A percentile compares a stretch with the other conserved stretches of the same genome.
phyloP scores from a whole-genome alignment of 169 alveolate species.

The Plasmodium inui region DNA sequence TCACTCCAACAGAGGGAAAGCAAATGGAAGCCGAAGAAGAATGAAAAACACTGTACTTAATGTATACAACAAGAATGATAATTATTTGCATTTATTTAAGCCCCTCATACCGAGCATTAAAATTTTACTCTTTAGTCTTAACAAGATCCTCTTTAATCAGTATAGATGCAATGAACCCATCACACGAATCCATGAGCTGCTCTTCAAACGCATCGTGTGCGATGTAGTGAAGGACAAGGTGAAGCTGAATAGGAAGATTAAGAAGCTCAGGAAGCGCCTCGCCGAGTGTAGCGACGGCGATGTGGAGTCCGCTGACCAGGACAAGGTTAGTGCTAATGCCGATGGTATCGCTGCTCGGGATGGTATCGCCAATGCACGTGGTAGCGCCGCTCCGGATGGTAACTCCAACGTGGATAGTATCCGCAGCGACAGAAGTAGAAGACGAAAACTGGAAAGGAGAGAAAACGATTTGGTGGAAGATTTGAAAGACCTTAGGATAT shows the following conservation, averaged over 20 bases:
- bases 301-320: background rate
- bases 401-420: background rate
- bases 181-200: slow-evolving; percentile 40
- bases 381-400: background rate
- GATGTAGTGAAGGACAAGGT: slow-evolving; percentile 54
- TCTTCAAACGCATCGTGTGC: slow-evolving; percentile 45
- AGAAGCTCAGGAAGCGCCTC: slow-evolving; percentile 1
- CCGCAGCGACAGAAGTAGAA: background rate
- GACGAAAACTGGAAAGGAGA: background rate
- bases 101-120: slow-evolving; percentile 63
- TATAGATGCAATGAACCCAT: slow-evolving; percentile 68
- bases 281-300: background rate
- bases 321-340: background rate
- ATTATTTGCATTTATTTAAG: slow-evolving; percentile 52
- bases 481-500: slow-evolving; percentile 17
- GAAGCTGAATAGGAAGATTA: slow-evolving; percentile 43
- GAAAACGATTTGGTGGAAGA: slow-evolving; percentile 26
- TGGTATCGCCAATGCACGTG: background rate
- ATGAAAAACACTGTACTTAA: slow-evolving; percentile 10
- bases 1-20: background rate
- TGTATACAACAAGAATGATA: slow-evolving; percentile 28
- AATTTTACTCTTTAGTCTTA: slow-evolving; percentile 38
- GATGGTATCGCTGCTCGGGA: background rate
- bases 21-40: background rate
- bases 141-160: slow-evolving; percentile 54